These are phyloP conservation scores for Fraxinus americana DNA, from an alignment of 257 asterid species.

Conservation along the genomic window DNA sequence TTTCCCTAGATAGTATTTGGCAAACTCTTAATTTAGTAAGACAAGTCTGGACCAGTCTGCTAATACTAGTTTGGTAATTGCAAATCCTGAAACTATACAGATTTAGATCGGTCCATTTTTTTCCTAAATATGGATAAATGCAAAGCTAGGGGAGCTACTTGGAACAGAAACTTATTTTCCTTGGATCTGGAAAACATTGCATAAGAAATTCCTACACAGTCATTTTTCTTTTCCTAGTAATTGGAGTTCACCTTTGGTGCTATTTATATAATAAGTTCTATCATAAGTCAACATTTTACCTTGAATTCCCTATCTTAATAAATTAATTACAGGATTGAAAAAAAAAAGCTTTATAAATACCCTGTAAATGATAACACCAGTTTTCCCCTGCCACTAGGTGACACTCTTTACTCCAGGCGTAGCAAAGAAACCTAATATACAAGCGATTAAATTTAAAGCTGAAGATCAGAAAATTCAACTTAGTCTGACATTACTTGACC, in stretches of 20 bases:
- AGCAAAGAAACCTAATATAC: neutral
- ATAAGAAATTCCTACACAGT: neutral
- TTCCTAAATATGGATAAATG: neutral
- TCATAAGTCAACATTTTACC: neutral
- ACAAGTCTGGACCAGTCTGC: neutral
- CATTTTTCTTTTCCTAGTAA: neutral
- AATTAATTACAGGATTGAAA: neutral
- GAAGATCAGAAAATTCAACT: constrained; percentile 14
- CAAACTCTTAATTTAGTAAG: neutral
- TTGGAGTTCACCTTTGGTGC: neutral
- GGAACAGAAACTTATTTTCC: neutral
- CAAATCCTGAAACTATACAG: neutral
- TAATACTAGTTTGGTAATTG: neutral
- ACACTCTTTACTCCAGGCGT: neutral
- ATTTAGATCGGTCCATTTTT: neutral
- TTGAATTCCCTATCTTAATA: neutral
- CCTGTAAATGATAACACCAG: neutral
- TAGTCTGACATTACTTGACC: constrained; percentile 6
- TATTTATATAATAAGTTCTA: neutral
- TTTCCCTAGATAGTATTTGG: neutral
- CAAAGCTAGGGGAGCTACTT: neutral
- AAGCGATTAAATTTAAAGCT: neutral
- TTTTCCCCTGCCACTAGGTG: neutral
- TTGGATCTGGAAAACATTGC: neutral
- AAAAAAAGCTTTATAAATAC: neutral